These are phyloP conservation scores for Creolimax fragrantissima DNA, from an alignment of 78 protist species.

Conservation along the genomic window DNA sequence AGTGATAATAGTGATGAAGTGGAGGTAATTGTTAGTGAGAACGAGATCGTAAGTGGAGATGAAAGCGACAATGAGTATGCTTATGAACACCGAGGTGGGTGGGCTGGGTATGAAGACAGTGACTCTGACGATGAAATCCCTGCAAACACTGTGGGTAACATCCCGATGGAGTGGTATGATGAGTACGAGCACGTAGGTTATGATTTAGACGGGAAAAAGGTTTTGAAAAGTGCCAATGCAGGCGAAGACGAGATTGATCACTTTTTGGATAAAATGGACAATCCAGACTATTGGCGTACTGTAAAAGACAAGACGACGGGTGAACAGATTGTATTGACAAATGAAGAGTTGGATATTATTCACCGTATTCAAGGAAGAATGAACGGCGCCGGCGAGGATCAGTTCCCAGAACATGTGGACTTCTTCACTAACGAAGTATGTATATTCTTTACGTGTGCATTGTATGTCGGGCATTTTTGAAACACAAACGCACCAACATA, in stretches of 20 bases:
- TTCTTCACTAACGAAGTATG: neutral
- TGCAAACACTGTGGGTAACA: constrained; percentile 69
- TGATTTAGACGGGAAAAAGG: constrained; percentile 77
- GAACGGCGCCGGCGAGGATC: neutral
- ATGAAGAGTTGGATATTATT: constrained; percentile 65
- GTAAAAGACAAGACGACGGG: constrained; percentile 68
- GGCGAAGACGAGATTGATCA: constrained; percentile 60
- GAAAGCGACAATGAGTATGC: constrained; percentile 3
- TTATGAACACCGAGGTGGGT: neutral
- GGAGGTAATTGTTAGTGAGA: neutral
- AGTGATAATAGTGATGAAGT: neutral
- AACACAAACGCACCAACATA: too few species aligned
- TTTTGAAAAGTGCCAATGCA: constrained; percentile 34
- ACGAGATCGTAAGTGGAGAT: neutral
- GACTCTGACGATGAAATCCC: constrained; percentile 7
- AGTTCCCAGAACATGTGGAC: neutral
- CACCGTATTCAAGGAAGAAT: constrained; percentile 36
- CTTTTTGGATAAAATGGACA: constrained; percentile 43
- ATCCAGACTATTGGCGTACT: constrained; percentile 50
- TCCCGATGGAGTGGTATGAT: constrained; percentile 91
- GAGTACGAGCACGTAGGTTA: constrained; percentile 93
- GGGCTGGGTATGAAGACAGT: constrained; percentile 4
- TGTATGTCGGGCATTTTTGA: too few species aligned
- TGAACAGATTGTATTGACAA: constrained; percentile 50
- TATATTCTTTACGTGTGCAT: too few species aligned